phyloP scores from a whole-genome alignment of 208 protist genomes.

The Acanthamoeba triangularis region DNA sequence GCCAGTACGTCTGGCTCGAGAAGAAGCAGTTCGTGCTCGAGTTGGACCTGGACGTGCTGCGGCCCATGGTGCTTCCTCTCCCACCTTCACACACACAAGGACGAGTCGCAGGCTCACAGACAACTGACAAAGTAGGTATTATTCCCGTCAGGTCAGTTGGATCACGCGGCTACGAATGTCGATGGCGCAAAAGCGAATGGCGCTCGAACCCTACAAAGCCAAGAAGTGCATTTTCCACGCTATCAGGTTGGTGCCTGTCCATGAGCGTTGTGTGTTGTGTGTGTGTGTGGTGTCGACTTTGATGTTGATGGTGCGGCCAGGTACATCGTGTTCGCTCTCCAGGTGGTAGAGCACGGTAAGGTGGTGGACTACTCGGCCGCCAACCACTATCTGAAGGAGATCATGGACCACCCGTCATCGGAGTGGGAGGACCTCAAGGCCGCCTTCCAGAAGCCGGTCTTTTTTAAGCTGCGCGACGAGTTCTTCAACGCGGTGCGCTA shows the following conservation, averaged over 20 bases:
- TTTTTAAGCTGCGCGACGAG: neutral
- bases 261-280: neutral
- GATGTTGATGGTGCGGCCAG: neutral
- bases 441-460: conserved; percentile 24
- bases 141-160: neutral
- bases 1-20: conserved; percentile 31
- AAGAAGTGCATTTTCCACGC: conserved; percentile 62
- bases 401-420: neutral
- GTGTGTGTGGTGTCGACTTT: neutral
- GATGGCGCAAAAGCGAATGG: conserved; percentile 26
- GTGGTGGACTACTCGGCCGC: conserved; percentile 26
- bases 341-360: neutral
- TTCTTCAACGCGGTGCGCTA: neutral
- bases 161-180: conserved; percentile 13
- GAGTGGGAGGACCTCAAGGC: conserved; percentile 32
- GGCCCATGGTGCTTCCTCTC: neutral
- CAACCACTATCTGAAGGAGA: conserved; percentile 34
- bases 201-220: conserved; percentile 33
- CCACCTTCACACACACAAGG: neutral
- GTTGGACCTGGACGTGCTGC: conserved; percentile 1
- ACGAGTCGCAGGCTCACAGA: neutral
- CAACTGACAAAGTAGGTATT: neutral
- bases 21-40: neutral
- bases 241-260: conserved; percentile 5
- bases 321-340: neutral